Conservation (phyloP, 352 stramenopile species). For the Phytophthora pini region DNA sequence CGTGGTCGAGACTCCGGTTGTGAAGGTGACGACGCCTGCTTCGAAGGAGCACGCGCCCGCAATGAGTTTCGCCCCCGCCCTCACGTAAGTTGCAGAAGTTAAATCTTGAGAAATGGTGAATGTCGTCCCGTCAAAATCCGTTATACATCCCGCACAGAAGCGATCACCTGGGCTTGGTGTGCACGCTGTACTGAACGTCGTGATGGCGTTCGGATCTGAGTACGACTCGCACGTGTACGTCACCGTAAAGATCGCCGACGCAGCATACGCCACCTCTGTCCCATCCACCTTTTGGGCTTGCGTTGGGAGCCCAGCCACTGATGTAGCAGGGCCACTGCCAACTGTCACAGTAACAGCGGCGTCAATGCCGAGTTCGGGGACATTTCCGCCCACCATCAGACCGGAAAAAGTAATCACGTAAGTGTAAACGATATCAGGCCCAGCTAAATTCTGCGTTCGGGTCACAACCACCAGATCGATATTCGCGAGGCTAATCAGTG, state of each 20-base stretch:
- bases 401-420: slow-evolving; percentile 91
- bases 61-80: slow-evolving; percentile 42
- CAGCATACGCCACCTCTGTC: slow-evolving; percentile 53
- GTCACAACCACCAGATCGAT: slow-evolving; percentile 60
- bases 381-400: slow-evolving; percentile 81
- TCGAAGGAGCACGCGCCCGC: slow-evolving; percentile 69
- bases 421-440: slow-evolving; percentile 65
- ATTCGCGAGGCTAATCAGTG: slow-evolving; percentile 56
- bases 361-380: slow-evolving; percentile 76
- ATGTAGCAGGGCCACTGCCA: not conserved
- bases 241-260: slow-evolving; percentile 57
- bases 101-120: slow-evolving; percentile 47
- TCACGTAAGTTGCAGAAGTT: slow-evolving; percentile 10
- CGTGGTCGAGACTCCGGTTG: slow-evolving; percentile 16
- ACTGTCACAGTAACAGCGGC: slow-evolving; percentile 41
- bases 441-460: slow-evolving; percentile 18
- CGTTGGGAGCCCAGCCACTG: slow-evolving; percentile 42
- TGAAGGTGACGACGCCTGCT: slow-evolving; percentile 30
- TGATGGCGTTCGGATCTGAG: slow-evolving; percentile 71
- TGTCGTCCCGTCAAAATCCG: slow-evolving; percentile 62
- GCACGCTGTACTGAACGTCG: slow-evolving; percentile 66
- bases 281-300: slow-evolving; percentile 38
- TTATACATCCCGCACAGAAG: slow-evolving; percentile 72
- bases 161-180: slow-evolving; percentile 27
- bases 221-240: slow-evolving; percentile 86